Evolutionary conservation across 1,284 basidiomycete genomes (phyloP).

Genomic region (Prillingera fragicola): DNA sequence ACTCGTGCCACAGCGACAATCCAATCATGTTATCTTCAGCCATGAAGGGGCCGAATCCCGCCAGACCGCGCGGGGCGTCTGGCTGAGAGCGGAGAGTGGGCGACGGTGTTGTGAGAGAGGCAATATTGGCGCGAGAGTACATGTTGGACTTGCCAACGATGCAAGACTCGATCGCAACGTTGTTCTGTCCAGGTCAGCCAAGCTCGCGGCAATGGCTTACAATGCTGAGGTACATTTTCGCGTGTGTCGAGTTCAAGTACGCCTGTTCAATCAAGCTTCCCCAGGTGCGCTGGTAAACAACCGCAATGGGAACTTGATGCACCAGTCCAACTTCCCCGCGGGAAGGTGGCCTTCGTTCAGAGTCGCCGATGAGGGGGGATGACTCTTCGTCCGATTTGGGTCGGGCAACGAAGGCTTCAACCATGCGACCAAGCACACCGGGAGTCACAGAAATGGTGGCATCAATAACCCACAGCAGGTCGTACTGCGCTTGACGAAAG

Average conservation of each 20-base stretch:
- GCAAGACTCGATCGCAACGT: conserved; percentile 81
- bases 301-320: conserved; percentile 92
- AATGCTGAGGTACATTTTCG: conserved; percentile 98
- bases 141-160: conserved; percentile 96
- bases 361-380: conserved; percentile 23
- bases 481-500: conserved; percentile 71
- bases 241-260: conserved; percentile 94
- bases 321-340: conserved; percentile 68
- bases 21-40: conserved; percentile 97
- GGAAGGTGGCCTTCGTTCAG: conserved; percentile 26
- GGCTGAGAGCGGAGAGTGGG: conserved; percentile 27
- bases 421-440: conserved; percentile 77
- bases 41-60: conserved; percentile 75
- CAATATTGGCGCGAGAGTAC: conserved; percentile 76
- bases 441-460: conserved; percentile 78
- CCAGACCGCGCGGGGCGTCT: conserved; percentile 53
- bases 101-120: conserved; percentile 35
- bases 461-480: conserved; percentile 95
- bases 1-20: conserved; percentile 80
- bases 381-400: conserved; percentile 30
- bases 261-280: conserved; percentile 87
- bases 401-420: conserved; percentile 56
- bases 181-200: conserved; percentile 31
- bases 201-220: conserved; percentile 28
- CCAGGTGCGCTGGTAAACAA: conserved; percentile 59